Base-by-base conservation (phyloP, 192 early-diverging fungal species). In the Coemansia sp. region DNA sequence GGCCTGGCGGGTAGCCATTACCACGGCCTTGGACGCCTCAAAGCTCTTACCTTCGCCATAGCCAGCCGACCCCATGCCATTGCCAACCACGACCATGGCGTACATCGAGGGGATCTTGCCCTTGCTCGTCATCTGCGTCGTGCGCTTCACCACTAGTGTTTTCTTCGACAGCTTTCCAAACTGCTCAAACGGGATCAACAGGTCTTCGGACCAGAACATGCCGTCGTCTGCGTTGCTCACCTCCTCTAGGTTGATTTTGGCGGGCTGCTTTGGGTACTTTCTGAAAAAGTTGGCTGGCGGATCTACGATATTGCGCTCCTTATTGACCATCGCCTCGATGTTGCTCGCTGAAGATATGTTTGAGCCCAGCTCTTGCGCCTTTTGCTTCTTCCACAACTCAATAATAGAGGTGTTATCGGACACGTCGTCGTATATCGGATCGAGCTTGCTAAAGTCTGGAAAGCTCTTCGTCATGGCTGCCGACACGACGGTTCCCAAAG, bases 21-120 rank as follows among this genome's bases (percentile, higher is more conserved):
- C 78, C 42, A 98, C 89, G 3, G 97, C 96, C 50, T 84, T 82
- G 43, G 87, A 77, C 11, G 82, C 84, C 65, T 98, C 97, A 38
- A 86, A 75, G 39, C 91, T 90, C 72, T 95, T 92, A 21, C 94
- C 97, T 76, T 95, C 93, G 21, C 97, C 97, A 72, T 91, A 96
- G 19, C 97, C 96, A 7, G 94, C 96, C 42, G 91, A 84, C 2
- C 97, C 97, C 43, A 90, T 86, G 8, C 93, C 93, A 71, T 97
- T 95, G 6, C 97, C 97, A 6, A 99, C 96, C 4, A 98, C 94
- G 7, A 99, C 97, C 47, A 97, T 71, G 1, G 94, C 94, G 37
- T 93, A 95, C 86, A 94, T 89, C 33, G 89, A 89, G 38, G 90
- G 89, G 28, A 89, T 80, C 71, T 93, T 93, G 62, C 93, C 93